phyloP scores from a whole-genome alignment of 2,329 filamentous ascomycete genomes.

The Didymella sp. region DNA sequence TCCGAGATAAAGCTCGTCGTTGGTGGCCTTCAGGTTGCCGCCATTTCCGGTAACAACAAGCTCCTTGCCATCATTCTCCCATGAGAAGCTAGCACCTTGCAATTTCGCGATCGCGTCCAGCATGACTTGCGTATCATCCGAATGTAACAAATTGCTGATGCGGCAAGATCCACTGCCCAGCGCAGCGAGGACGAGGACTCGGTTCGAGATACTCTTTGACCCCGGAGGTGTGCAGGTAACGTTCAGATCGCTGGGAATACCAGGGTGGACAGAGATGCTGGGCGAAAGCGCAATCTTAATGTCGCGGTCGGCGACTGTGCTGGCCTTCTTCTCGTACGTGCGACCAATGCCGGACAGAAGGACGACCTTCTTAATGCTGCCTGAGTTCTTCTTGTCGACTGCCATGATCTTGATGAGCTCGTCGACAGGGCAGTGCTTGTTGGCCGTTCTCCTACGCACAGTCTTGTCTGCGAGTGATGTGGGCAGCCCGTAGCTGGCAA shows the following conservation, averaged over 20 bases:
- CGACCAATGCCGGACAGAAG: constrained; percentile 88
- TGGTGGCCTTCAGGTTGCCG: constrained; percentile 79
- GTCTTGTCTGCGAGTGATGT: constrained; percentile 84
- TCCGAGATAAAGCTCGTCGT: constrained; percentile 84
- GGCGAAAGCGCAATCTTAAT: constrained; percentile 85
- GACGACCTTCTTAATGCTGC: constrained; percentile 93
- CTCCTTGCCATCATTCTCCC: constrained; percentile 93
- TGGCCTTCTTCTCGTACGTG: constrained; percentile 86
- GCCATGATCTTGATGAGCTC: constrained; percentile 90
- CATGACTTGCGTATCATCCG: constrained; percentile 98
- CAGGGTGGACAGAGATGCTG: constrained; percentile 75
- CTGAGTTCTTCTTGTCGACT: constrained; percentile 98
- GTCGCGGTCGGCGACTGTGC: constrained; percentile 82
- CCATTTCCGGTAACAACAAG: constrained; percentile 89
- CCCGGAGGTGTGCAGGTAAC: constrained; percentile 87
- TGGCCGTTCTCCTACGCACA: constrained; percentile 80
- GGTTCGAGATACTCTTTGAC: constrained; percentile 97
- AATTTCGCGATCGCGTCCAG: constrained; percentile 86
- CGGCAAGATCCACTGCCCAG: constrained; percentile 85
- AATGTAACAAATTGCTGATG: constrained; percentile 91
- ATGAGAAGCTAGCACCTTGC: constrained; percentile 85
- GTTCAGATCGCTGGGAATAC: constrained; percentile 69
- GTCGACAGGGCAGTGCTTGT: constrained; percentile 87
- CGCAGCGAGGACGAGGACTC: constrained; percentile 90
- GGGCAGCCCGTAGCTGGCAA: constrained; percentile 90